Conservation (phyloP, 768 basidiomycete species). For the Gymnopilus junonius region DNA sequence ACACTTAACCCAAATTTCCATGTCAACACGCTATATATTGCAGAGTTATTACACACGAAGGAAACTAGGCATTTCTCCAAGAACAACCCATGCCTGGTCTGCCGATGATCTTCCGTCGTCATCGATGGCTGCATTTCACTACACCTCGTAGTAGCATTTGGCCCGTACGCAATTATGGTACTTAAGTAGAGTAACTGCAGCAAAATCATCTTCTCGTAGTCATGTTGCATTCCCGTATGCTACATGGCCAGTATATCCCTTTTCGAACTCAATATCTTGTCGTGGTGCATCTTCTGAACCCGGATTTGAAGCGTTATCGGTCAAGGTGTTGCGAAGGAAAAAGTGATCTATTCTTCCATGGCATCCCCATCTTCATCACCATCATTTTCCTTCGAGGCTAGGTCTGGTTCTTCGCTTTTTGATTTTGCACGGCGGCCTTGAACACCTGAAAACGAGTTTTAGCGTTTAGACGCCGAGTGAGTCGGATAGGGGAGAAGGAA, state of each 20-base stretch:
- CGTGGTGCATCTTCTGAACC: background rate
- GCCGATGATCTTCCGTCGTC: no score
- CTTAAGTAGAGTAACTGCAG: no score
- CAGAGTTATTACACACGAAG: no score
- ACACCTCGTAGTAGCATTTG: no score
- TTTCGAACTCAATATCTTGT: background rate
- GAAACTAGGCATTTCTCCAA: no score
- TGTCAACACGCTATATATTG: no score
- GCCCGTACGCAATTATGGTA: no score
- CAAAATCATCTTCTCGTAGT: background rate
- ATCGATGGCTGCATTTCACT: no score
- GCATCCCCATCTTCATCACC: constrained; percentile 46
- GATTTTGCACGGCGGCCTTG: constrained; percentile 50
- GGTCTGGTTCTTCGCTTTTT: constrained; percentile 34
- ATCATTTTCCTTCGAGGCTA: constrained; percentile 30
- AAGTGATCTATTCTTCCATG: constrained; percentile 65
- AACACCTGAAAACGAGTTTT: constrained; percentile 42
- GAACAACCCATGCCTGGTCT: no score
- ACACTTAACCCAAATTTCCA: no score
- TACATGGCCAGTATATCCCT: background rate
- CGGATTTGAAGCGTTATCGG: no score
- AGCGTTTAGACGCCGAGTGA: background rate
- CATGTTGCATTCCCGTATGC: background rate
- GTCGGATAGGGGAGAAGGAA: background rate
- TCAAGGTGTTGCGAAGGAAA: background rate